A percentile compares a stretch with the other conserved stretches of the same genome.
Conservation (phyloP, 2,329 filamentous ascomycete genomes). For the Phialophora tarda region DNA sequence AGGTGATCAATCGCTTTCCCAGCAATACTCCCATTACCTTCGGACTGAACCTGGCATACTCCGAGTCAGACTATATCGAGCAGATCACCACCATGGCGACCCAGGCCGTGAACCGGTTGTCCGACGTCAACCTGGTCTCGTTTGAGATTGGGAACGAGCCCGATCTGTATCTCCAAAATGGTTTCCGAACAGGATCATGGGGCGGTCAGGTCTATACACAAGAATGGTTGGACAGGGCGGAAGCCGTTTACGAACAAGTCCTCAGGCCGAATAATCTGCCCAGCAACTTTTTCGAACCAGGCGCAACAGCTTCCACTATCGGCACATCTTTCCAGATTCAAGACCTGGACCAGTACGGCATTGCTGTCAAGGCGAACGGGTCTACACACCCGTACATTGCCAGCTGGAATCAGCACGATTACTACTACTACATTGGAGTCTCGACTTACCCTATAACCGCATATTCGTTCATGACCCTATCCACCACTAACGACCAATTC, state of each 20-base stretch:
- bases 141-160: constrained; percentile 45
- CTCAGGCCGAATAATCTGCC: constrained; percentile 50
- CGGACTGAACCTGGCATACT: constrained; percentile 58
- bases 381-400: constrained; percentile 46
- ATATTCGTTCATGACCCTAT: constrained; percentile 53
- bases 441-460: constrained; percentile 53
- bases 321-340: constrained; percentile 57
- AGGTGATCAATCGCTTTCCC: constrained; percentile 57
- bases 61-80: constrained; percentile 51
- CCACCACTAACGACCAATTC: constrained; percentile 56
- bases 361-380: constrained; percentile 47
- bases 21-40: constrained; percentile 57
- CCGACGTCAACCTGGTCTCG: constrained; percentile 41
- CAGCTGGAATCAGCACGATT: constrained; percentile 61
- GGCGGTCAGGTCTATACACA: constrained; percentile 52
- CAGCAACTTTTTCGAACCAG: constrained; percentile 57
- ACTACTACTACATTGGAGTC: constrained; percentile 60
- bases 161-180: constrained; percentile 48
- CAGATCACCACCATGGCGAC: constrained; percentile 51
- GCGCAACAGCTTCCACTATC: constrained; percentile 57
- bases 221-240: constrained; percentile 54
- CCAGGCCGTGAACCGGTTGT: constrained; percentile 34
- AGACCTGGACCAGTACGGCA: constrained; percentile 49
- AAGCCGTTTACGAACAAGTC: constrained; percentile 53
- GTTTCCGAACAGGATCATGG: constrained; percentile 54